Percentiles rank a stretch among this genome's conserved stretches.
Conservation (phyloP, 2,329 filamentous ascomycete genomes). For the Elsinoe perseae region DNA sequence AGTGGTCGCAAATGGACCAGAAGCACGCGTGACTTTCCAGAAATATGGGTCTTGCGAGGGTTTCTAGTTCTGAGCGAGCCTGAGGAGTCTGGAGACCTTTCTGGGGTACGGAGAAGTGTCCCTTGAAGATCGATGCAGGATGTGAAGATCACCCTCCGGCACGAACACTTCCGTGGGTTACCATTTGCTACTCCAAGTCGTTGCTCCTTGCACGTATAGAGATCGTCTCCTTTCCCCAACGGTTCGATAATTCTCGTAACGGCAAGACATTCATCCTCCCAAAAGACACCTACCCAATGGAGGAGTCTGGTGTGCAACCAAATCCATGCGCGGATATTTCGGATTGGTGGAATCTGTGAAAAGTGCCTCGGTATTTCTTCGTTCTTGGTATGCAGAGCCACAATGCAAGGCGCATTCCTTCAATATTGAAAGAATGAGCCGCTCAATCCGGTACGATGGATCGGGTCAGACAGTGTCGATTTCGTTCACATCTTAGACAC, state of each 20-base stretch:
- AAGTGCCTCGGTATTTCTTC: not conserved
- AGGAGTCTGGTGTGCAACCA: not conserved
- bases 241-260: not conserved
- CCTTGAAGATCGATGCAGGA: not conserved
- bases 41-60: not conserved
- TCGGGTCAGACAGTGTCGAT: not conserved
- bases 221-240: constrained; percentile 1
- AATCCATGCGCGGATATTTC: not conserved
- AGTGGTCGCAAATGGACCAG: not conserved
- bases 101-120: not conserved
- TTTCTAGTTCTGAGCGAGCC: not conserved
- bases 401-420: not conserved
- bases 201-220: not conserved
- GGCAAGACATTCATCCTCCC: not conserved
- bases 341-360: not conserved
- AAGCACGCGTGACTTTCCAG: not conserved
- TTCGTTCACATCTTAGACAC: not conserved
- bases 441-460: not conserved
- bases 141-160: not conserved
- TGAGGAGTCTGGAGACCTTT: not conserved
- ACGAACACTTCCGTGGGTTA: not conserved
- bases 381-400: not conserved
- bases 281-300: not conserved
- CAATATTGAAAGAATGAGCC: not conserved
- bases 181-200: not conserved